Conservation (phyloP, 441 rosid species). For the Dalechampia spathulata region DNA sequence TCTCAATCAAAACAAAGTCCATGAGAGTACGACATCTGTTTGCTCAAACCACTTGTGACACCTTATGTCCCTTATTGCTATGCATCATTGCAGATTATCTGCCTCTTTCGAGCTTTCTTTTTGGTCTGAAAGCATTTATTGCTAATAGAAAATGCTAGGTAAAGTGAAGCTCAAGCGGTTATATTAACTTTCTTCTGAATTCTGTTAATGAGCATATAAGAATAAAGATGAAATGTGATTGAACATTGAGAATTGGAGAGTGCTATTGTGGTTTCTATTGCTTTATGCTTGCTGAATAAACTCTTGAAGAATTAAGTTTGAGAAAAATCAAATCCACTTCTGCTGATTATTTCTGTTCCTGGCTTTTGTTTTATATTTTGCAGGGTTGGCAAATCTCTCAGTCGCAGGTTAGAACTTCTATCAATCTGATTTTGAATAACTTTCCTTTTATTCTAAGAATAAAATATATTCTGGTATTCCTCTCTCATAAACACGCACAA, state of each 20-base stretch:
- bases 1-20: too few species aligned
- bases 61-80: neutral
- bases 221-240: neutral
- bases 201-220: neutral
- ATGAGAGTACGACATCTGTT: neutral
- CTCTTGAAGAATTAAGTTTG: neutral
- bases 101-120: neutral
- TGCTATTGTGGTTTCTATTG: too few species aligned
- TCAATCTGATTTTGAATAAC: too few species aligned
- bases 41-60: neutral
- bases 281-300: neutral
- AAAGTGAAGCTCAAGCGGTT: neutral
- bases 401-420: conserved; percentile 75
- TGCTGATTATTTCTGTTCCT: neutral
- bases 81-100: neutral
- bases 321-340: neutral
- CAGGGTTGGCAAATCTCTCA: conserved; percentile 98
- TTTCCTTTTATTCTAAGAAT: neutral
- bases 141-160: neutral
- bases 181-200: too few species aligned
- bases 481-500: neutral
- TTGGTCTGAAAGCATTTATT: neutral
- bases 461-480: neutral
- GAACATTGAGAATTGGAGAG: neutral
- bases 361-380: conserved; percentile 16